phyloP scores from a whole-genome alignment of 805 yeast genomes.

The Suhomyces emberorum region DNA sequence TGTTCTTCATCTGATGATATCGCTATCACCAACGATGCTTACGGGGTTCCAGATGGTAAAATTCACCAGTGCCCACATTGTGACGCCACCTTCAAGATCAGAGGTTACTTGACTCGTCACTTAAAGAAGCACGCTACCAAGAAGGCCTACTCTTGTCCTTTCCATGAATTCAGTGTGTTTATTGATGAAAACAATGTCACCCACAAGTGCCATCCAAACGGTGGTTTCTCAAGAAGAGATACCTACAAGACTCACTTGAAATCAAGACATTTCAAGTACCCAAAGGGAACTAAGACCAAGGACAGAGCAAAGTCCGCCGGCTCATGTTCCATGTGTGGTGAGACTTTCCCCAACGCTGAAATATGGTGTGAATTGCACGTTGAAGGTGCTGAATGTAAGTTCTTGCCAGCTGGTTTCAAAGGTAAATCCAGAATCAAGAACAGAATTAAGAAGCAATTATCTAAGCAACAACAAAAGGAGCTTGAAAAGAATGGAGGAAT shows the following conservation, averaged over 20 bases:
- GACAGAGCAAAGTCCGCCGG: conserved; percentile 44
- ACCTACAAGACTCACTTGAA: conserved; percentile 58
- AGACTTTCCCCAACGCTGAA: conserved; percentile 44
- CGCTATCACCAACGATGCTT: conserved; percentile 5
- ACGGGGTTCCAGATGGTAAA: conserved; percentile 16
- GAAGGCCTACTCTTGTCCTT: conserved; percentile 57
- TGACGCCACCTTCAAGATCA: conserved; percentile 46
- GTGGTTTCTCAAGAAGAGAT: conserved; percentile 58
- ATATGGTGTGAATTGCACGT: conserved; percentile 53
- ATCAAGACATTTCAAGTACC: conserved; percentile 55
- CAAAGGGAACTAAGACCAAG: conserved; percentile 50
- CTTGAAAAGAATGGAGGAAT: conserved; percentile 11
- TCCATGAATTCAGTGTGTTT: conserved; percentile 36
- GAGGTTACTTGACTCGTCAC: conserved; percentile 55
- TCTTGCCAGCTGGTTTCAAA: conserved; percentile 41
- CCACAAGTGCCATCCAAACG: conserved; percentile 53
- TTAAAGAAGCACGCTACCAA: conserved; percentile 48
- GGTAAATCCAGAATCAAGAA: conserved; percentile 45
- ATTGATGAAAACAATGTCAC: conserved; percentile 39
- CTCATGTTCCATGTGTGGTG: conserved; percentile 54
- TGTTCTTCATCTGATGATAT: conserved; percentile 14
- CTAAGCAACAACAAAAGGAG: conserved; percentile 18
- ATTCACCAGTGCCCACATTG: conserved; percentile 47
- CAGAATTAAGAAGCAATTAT: conserved; percentile 37
- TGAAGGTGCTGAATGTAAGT: conserved; percentile 47